Evolutionary conservation across 352 stramenopile genomes (phyloP).

Genomic region (Globisporangium acanthophoron): DNA sequence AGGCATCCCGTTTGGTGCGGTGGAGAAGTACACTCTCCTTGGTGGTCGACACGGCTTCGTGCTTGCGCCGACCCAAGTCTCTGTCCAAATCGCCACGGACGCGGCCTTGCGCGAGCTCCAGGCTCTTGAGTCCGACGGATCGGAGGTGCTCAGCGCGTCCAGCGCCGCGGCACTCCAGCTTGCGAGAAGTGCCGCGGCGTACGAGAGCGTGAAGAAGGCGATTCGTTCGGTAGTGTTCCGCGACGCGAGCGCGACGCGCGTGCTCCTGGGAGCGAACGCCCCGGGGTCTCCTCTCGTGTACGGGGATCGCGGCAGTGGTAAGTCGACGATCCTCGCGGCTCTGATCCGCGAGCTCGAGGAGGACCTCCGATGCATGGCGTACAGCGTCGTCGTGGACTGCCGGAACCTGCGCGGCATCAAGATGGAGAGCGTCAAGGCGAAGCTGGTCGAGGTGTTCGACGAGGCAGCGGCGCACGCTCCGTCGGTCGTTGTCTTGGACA

Average conservation of each 20-base stretch:
- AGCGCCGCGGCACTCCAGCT: conserved; percentile 31
- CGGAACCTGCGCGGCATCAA: conserved; percentile 75
- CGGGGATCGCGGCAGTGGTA: conserved; percentile 73
- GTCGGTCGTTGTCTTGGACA: conserved; percentile 70
- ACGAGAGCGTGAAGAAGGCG: conserved; percentile 34
- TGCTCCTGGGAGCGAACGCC: conserved; percentile 53
- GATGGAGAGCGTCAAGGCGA: conserved; percentile 80
- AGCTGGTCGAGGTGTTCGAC: conserved; percentile 53
- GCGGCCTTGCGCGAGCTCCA: conserved; percentile 20
- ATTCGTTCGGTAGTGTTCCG: conserved; percentile 44
- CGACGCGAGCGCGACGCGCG: conserved; percentile 41
- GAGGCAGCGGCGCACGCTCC: conserved; percentile 40
- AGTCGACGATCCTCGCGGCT: conserved; percentile 62
- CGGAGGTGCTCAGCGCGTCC: conserved; percentile 8
- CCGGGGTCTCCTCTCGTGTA: conserved; percentile 61
- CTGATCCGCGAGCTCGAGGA: conserved; percentile 31
- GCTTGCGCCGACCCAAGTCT: conserved; percentile 27
- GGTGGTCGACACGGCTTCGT: conserved; percentile 25
- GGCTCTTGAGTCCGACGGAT: conserved; percentile 10
- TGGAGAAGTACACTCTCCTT: conserved; percentile 54
- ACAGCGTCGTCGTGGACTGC: conserved; percentile 54
- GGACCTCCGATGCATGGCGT: conserved; percentile 29
- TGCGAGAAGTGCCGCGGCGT: conserved; percentile 36
- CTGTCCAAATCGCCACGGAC: conserved; percentile 23
- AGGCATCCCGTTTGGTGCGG: conserved; percentile 46